phyloP scores from a whole-genome alignment of 1,284 basidiomycete genomes.

The Vanrija humicola region DNA sequence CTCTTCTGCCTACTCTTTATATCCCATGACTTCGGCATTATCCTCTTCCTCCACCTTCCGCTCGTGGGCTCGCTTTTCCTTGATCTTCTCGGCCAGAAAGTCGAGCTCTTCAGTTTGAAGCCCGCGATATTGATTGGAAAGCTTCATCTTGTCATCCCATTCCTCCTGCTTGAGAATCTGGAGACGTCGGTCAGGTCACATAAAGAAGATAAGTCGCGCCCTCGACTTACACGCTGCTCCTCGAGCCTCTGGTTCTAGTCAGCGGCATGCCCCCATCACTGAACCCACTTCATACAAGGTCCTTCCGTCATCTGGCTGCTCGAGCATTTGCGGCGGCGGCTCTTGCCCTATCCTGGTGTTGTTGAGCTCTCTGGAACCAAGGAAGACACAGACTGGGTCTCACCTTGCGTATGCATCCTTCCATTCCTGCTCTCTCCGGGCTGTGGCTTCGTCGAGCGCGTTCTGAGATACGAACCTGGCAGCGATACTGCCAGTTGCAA shows the following conservation, averaged over 20 bases:
- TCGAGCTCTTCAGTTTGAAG: constrained; percentile 84
- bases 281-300: constrained; percentile 78
- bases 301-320: constrained; percentile 66
- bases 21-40: constrained; percentile 55
- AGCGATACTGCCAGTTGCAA: constrained; percentile 30
- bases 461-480: constrained; percentile 61
- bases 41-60: constrained; percentile 67
- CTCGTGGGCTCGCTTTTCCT: constrained; percentile 71
- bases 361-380: background rate
- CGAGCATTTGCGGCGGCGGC: constrained; percentile 66
- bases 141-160: constrained; percentile 88
- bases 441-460: constrained; percentile 73
- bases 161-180: constrained; percentile 81
- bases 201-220: background rate
- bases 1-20: constrained; percentile 10
- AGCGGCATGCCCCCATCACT: constrained; percentile 33
- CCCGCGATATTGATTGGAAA: constrained; percentile 87
- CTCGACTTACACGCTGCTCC: constrained; percentile 67
- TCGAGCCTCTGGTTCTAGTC: constrained; percentile 39
- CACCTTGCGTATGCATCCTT: constrained; percentile 86
- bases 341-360: constrained; percentile 69
- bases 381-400: constrained; percentile 11
- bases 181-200: background rate
- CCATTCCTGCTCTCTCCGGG: constrained; percentile 78
- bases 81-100: constrained; percentile 76